These are phyloP conservation scores for Umbilicaria muhlenbergii DNA, from an alignment of 495 filamentous ascomycete species.

Conservation along the genomic window DNA sequence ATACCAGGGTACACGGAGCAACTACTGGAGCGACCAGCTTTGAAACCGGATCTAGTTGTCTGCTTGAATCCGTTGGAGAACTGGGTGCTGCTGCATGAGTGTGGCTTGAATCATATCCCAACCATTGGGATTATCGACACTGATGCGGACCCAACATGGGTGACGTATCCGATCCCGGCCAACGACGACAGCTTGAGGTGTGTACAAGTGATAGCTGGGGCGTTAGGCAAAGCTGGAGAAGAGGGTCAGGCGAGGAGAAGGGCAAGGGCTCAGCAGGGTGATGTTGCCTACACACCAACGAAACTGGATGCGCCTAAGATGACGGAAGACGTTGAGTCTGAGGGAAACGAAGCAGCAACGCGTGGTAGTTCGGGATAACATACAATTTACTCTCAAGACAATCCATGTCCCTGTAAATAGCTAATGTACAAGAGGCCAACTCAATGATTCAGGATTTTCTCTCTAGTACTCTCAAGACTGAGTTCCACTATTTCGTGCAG, in stretches of 20 bases:
- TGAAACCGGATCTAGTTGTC: slow-evolving; percentile 84
- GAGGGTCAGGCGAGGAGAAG: slow-evolving; percentile 52
- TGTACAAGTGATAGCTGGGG: slow-evolving; percentile 65
- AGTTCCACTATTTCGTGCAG: too few species aligned
- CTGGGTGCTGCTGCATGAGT: slow-evolving; percentile 77
- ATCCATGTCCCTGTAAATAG: too few species aligned
- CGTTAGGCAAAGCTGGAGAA: slow-evolving; percentile 73
- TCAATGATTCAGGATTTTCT: too few species aligned
- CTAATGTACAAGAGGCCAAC: too few species aligned
- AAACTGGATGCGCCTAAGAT: slow-evolving; percentile 11
- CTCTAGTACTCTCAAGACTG: too few species aligned
- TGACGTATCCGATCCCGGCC: slow-evolving; percentile 91
- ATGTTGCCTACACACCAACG: slow-evolving; percentile 39
- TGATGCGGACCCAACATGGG: slow-evolving; percentile 78
- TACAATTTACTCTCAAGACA: too few species aligned
- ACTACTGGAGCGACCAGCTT: slow-evolving; percentile 38
- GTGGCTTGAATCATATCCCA: slow-evolving; percentile 70
- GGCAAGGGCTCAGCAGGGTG: slow-evolving; percentile 41
- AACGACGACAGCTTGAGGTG: slow-evolving; percentile 91
- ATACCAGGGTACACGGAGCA: slow-evolving; percentile 48
- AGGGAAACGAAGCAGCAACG: too few species aligned
- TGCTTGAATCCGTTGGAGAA: slow-evolving; percentile 90
- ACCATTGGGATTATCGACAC: slow-evolving; percentile 94
- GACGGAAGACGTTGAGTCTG: too few species aligned
- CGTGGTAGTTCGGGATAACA: too few species aligned